Conservation (phyloP, 1,139 yeast species). For the Debaryomycetaceae sp. region DNA sequence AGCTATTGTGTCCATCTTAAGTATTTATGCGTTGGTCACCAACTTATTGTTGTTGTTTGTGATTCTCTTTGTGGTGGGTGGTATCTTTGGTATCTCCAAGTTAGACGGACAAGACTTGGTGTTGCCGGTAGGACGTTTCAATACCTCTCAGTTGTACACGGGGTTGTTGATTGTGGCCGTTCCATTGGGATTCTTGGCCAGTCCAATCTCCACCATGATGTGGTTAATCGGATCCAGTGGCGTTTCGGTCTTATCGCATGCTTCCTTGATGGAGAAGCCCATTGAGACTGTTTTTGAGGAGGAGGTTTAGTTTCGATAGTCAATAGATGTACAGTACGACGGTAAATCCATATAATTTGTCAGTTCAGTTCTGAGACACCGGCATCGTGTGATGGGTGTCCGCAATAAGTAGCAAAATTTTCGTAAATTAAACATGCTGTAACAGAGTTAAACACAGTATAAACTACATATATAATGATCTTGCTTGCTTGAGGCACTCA, state of each 20-base stretch:
- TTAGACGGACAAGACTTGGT: constrained; percentile 80
- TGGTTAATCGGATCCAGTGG: constrained; percentile 97
- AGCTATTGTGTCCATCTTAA: constrained; percentile 65
- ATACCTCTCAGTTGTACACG: constrained; percentile 85
- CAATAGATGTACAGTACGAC: not conserved
- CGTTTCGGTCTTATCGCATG: constrained; percentile 85
- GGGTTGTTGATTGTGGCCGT: constrained; percentile 74
- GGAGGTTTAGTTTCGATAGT: constrained; percentile 40
- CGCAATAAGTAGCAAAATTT: not conserved
- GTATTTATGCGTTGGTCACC: constrained; percentile 62
- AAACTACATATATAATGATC: not conserved
- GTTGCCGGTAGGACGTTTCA: constrained; percentile 63
- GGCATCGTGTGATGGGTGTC: too few species aligned
- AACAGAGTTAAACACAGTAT: constrained; percentile 7
- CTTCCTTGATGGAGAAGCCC: constrained; percentile 94
- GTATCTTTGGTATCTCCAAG: constrained; percentile 73
- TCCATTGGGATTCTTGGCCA: constrained; percentile 89
- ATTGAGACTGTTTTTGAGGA: constrained; percentile 97
- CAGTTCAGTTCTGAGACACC: too few species aligned
- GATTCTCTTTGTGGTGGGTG: constrained; percentile 61
- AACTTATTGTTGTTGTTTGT: constrained; percentile 84
- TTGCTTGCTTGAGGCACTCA: not conserved
- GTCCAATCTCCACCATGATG: constrained; percentile 89
- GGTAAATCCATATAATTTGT: too few species aligned
- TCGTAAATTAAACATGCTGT: constrained; percentile 21